Conservation (phyloP, 1,284 basidiomycete species). For the Exobasidium cylindrosporum region DNA sequence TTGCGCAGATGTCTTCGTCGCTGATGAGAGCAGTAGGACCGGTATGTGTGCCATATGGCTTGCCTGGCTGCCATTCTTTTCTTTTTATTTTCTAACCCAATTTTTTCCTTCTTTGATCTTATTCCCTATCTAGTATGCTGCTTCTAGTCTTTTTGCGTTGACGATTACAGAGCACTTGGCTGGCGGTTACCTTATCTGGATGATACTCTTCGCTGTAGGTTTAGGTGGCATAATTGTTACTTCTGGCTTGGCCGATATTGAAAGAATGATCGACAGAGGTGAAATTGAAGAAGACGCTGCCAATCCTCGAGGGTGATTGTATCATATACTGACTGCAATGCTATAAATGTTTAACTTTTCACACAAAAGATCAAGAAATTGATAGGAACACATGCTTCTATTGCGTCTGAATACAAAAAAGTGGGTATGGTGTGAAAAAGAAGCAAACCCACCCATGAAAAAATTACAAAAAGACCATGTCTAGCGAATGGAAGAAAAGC, state of each 20-base stretch:
- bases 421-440: no score
- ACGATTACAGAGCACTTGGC: constrained; percentile 23
- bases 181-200: constrained; percentile 36
- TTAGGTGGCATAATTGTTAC: constrained; percentile 16
- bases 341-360: no score
- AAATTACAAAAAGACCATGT: no score
- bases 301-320: constrained; percentile 1
- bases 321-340: no score
- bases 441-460: no score
- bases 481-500: no score
- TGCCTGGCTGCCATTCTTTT: no score
- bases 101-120: neutral
- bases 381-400: no score
- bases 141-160: constrained; percentile 33
- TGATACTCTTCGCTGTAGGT: constrained; percentile 21
- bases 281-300: constrained; percentile 11
- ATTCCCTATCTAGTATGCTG: constrained; percentile 13
- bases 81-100: no score
- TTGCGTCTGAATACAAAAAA: no score
- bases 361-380: no score
- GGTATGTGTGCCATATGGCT: no score
- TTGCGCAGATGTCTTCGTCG: constrained; percentile 30
- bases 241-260: constrained; percentile 12
- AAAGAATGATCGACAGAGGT: constrained; percentile 14
- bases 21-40: constrained; percentile 32